Base-by-base conservation (phyloP, 2,329 filamentous ascomycete species). In the Metarhizium brunneum region DNA sequence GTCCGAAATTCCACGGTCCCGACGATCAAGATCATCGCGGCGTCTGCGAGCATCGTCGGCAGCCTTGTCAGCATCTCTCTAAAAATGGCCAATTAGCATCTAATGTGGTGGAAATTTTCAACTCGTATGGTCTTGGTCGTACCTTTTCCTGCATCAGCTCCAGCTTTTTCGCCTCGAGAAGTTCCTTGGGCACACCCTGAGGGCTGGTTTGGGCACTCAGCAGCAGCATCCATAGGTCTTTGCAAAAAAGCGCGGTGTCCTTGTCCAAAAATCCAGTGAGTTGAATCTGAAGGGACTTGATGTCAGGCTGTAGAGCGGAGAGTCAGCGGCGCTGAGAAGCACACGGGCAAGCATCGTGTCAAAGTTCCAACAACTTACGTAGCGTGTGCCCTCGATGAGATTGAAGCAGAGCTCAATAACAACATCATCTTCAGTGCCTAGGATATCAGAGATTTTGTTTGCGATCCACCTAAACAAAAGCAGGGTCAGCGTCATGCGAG, bases 121-220 rank as follows among this genome's bases (percentile, higher is more conserved):
- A 35, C 18, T 16, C 16, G n/a, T 13, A 4, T 30, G 5, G 18
- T 11, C 20, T 16, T 14, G 40, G 25, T 4, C 68, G 38, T 69
- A 95, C 92, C 86, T 95, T 95, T 72, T 96, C 91, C 71, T 96
- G 90, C 59, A 94, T 90, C 50, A 99, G 77, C 71, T 99, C 94
- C 48, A 89, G 75, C 73, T 97, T 99, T 78, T 99, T 99, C 0
- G 92, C 92, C 69, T 99, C 94, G 2, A 99, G 75, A 47, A 99
- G 78, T 71, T 96, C 92, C 70, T 95, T 92, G 0, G 94, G 92
- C 13, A 99, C 91, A 54, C 94, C 94, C 68, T 94, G 88, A 0
- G 90, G 85, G 68, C 86, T 96, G 45, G 81, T 77, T 71, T 99
- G 94, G 10, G 91, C 94, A 69, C 92, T 96, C 49, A 99, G 74